phyloP scores from a whole-genome alignment of 2,329 filamentous ascomycete species.

The Aspergillus vadensis region DNA sequence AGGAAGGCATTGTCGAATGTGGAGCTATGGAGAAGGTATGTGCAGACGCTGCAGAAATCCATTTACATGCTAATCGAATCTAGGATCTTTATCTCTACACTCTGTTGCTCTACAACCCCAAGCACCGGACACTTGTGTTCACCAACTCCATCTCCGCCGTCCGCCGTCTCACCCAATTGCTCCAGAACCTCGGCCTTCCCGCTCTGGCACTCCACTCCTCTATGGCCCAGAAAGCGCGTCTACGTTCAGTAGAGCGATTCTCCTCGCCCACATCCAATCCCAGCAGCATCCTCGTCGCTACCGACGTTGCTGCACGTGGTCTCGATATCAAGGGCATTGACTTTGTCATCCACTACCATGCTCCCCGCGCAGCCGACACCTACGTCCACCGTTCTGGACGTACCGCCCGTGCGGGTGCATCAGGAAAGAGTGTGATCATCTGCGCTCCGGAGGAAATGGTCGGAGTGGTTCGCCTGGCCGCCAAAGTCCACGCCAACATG shows the following conservation, averaged over 20 bases:
- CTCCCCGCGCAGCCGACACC: slow-evolving; percentile 84
- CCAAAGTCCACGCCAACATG: slow-evolving; percentile 75
- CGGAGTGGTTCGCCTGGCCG: slow-evolving; percentile 78
- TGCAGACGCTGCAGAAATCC: background rate
- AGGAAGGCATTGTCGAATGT: slow-evolving; percentile 90
- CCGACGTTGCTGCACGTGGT: slow-evolving; percentile 89
- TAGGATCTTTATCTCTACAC: slow-evolving; percentile 91
- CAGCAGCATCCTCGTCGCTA: slow-evolving; percentile 77
- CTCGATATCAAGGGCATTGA: slow-evolving; percentile 91
- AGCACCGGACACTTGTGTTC: slow-evolving; percentile 82
- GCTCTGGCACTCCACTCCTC: slow-evolving; percentile 82
- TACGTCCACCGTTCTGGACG: slow-evolving; percentile 96
- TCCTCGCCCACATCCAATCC: slow-evolving; percentile 59
- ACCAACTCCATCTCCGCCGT: slow-evolving; percentile 95
- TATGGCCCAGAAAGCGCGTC: slow-evolving; percentile 92
- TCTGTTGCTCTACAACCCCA: slow-evolving; percentile 78
- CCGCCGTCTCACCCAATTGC: slow-evolving; percentile 77
- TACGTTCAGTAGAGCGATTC: slow-evolving; percentile 91
- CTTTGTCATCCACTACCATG: slow-evolving; percentile 91
- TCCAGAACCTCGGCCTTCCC: slow-evolving; percentile 78
- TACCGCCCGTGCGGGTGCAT: slow-evolving; percentile 78
- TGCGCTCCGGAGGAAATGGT: slow-evolving; percentile 89
- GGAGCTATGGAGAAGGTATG: slow-evolving; percentile 85
- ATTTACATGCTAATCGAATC: slow-evolving; percentile 1
- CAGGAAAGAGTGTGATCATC: slow-evolving; percentile 80